Base-by-base conservation (phyloP, 2,329 filamentous ascomycete species). In the Exophiala sp. region DNA sequence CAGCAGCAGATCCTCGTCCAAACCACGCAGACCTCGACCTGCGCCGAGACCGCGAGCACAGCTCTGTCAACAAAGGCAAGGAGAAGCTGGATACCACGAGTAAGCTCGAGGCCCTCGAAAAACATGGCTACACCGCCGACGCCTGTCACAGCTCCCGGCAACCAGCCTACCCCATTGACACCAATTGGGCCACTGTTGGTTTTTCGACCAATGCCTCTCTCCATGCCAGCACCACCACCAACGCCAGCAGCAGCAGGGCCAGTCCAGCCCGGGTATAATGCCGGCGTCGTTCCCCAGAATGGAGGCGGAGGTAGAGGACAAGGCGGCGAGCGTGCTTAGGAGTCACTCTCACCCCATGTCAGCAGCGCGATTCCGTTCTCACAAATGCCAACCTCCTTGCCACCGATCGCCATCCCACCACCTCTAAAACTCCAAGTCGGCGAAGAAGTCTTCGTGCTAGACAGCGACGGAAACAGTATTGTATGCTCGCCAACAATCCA, bases 371-470 rank as follows among this genome's bases (percentile, higher is more conserved):
- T 22, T 5, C 35, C 35, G 19, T 3, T 39, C 16, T 13, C 40
- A 29, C 10, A 43, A 6, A 24, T 41, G 13, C 18, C 22, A 11
- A 8, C 38, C 22, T 19, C 21, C 1, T 24, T 41, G 10, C 9
- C 38, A 13, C 38, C 18, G 10, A 29, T 43, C 22, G 16, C 40
- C 22, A 43, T 19, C n/a, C 35, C 19, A 5, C 23, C 10, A 21
- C 41, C 24, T 43, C 10, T 32, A 16, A 42, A 14, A 21, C 14
- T 48, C 24, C 14, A 14, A 6, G 21, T 35, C 29, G 46, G 46
- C 24, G 13, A 43, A 21, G 38, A 43, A 13, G 46, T 48, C 11
- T 48, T 43, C 16, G 14, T 48, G 7, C 46, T 48, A 10, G 46
- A 48, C 21, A 19, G 4, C 7, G 9, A n/a, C 6, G 46, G 46